phyloP scores from a whole-genome alignment of 1,139 yeast genomes.

The Meyerozyma smithsonii region DNA sequence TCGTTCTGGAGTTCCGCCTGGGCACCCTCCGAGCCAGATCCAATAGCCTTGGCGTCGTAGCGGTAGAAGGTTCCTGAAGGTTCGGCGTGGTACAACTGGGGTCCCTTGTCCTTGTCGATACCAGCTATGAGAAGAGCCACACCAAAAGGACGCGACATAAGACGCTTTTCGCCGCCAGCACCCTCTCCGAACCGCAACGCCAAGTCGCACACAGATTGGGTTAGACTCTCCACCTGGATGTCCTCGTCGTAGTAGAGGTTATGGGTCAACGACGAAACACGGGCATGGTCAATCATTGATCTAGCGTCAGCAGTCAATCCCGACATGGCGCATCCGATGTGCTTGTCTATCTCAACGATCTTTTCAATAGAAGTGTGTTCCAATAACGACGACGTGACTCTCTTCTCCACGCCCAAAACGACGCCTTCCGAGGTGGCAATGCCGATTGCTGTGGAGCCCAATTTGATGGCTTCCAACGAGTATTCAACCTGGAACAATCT shows the following conservation, averaged over 20 bases:
- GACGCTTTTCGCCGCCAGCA: constrained; percentile 92
- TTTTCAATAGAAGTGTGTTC: constrained; percentile 95
- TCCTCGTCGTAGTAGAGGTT: constrained; percentile 87
- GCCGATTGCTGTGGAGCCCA: constrained; percentile 97
- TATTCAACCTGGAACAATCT: constrained; percentile 97
- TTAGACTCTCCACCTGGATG: constrained; percentile 86
- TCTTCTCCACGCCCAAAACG: constrained; percentile 91
- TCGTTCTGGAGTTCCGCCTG: constrained; percentile 97
- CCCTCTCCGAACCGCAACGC: constrained; percentile 98
- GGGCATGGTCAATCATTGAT: constrained; percentile 97
- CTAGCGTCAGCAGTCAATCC: constrained; percentile 99
- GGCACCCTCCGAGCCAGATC: constrained; percentile 98
- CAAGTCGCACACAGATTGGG: constrained; percentile 95
- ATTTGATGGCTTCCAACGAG: constrained; percentile 93
- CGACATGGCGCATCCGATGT: constrained; percentile 98
- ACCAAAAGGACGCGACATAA: constrained; percentile 99
- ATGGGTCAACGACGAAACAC: constrained; percentile 88
- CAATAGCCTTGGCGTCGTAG: constrained; percentile 98
- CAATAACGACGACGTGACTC: constrained; percentile 88
- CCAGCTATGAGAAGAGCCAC: constrained; percentile 97
- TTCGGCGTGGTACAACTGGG: constrained; percentile 97
- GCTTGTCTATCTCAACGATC: constrained; percentile 89
- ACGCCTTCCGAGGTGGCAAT: constrained; percentile 97
- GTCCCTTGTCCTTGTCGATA: constrained; percentile 85
- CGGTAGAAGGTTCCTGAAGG: constrained; percentile 97